phyloP scores from a whole-genome alignment of 495 filamentous ascomycete genomes.

The Hyaloscypha hepaticicola region DNA sequence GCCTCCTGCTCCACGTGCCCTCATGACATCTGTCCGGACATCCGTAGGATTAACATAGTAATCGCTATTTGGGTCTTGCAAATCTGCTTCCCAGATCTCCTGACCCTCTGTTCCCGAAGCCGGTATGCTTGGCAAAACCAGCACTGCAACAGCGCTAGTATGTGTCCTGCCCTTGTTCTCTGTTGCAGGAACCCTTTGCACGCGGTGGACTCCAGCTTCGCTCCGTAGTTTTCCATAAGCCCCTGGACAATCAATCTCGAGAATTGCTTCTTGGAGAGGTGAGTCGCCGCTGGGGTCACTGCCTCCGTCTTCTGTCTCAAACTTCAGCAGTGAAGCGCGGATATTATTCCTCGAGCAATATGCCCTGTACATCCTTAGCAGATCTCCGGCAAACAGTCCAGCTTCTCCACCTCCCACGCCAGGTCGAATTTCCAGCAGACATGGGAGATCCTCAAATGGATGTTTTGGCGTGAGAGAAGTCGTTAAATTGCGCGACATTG shows the following conservation, averaged over 20 bases:
- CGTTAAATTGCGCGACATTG: constrained; percentile 63
- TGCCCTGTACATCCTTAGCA: constrained; percentile 84
- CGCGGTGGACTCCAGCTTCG: constrained; percentile 91
- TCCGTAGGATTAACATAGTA: constrained; percentile 87
- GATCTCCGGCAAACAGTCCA: constrained; percentile 79
- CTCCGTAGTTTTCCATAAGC: constrained; percentile 78
- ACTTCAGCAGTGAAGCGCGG: constrained; percentile 48
- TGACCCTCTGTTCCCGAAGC: constrained; percentile 46
- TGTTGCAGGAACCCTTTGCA: constrained; percentile 88
- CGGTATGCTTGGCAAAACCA: constrained; percentile 87
- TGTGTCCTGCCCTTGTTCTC: constrained; percentile 89
- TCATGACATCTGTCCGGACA: constrained; percentile 86
- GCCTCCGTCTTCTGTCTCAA: constrained; percentile 51
- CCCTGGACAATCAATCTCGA: constrained; percentile 75
- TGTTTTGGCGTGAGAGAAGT: constrained; percentile 79
- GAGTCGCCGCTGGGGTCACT: constrained; percentile 56
- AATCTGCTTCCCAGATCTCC: constrained; percentile 55
- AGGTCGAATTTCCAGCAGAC: constrained; percentile 86
- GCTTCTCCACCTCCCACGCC: constrained; percentile 94
- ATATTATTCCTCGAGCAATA: constrained; percentile 65
- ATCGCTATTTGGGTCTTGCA: constrained; percentile 81
- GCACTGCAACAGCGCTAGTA: constrained; percentile 86
- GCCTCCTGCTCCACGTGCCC: constrained; percentile 85
- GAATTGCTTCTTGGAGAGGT: constrained; percentile 76
- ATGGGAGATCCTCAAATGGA: constrained; percentile 91